A percentile compares a stretch with the other conserved stretches of the same genome.
These are phyloP conservation scores for Austroboletus festivus DNA, from an alignment of 768 basidiomycete species.

Conservation along the genomic window DNA sequence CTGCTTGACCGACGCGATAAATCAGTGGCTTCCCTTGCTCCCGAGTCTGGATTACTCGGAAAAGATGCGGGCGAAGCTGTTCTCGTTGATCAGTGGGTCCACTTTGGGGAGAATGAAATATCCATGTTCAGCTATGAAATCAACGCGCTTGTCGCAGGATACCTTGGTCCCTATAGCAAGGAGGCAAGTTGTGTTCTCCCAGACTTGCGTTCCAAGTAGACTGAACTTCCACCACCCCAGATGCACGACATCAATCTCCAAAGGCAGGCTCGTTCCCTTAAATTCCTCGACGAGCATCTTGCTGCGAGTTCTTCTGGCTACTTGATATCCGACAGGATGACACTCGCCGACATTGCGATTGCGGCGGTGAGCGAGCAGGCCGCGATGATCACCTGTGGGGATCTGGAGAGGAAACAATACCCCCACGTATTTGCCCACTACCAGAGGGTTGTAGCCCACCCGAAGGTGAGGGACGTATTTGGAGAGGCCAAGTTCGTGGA, in stretches of 20 bases:
- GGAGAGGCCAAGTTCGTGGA: conserved; percentile 19
- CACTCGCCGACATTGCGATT: conserved; percentile 27
- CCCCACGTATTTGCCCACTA: conserved; percentile 26
- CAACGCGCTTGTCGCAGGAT: conserved; percentile 14
- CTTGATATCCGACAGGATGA: conserved; percentile 22
- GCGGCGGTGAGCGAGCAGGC: conserved; percentile 23
- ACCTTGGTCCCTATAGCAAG: conserved; percentile 24
- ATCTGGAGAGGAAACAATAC: conserved; percentile 25
- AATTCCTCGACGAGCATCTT: conserved; percentile 25
- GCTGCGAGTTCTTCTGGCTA: conserved; percentile 17
- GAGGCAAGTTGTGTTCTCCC: conserved; percentile 8
- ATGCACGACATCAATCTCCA: conserved; percentile 13
- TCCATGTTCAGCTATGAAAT: conserved; percentile 18
- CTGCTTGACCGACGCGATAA: no score
- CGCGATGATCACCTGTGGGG: conserved; percentile 24
- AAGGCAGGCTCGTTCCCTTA: conserved; percentile 23
- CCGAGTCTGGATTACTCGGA: conserved; percentile 26
- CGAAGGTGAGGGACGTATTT: conserved; percentile 18
- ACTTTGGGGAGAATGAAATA: conserved; percentile 29
- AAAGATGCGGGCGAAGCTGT: conserved; percentile 21
- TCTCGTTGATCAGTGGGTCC: conserved; percentile 32
- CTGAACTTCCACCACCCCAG: conserved; percentile 4
- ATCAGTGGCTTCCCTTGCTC: conserved; percentile 25
- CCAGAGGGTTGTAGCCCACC: conserved; percentile 17
- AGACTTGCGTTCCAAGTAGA: not conserved